Evolutionary conservation across 1,139 yeast genomes (phyloP).

Genomic region (Saccharomyces hybrid): DNA sequence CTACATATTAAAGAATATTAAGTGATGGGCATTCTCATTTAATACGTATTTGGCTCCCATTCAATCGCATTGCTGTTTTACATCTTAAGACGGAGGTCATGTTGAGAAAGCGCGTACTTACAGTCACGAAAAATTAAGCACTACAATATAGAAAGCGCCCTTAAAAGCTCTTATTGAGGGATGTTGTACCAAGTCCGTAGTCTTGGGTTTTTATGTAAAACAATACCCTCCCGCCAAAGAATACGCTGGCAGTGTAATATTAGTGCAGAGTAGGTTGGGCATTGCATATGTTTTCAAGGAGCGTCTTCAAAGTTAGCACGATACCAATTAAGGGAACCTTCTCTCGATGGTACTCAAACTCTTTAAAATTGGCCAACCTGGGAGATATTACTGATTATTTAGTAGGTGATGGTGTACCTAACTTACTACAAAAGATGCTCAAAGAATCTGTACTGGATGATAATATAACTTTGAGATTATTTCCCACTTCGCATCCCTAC

Average conservation of each 20-base stretch:
- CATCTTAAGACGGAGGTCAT: too few species aligned
- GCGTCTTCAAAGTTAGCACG: not conserved
- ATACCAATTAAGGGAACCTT: not conserved
- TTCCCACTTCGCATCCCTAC: conserved; percentile 55
- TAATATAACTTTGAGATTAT: conserved; percentile 49
- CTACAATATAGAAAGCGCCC: not conserved
- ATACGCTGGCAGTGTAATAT: not conserved
- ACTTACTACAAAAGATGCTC: conserved; percentile 42
- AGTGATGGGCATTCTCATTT: too few species aligned
- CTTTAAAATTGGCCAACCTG: conserved; percentile 40
- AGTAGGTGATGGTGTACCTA: conserved; percentile 44
- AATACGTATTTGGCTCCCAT: too few species aligned
- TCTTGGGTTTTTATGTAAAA: not conserved
- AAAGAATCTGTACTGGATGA: conserved; percentile 44
- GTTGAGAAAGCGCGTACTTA: not conserved
- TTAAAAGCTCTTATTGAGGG: not conserved
- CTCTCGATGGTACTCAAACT: not conserved
- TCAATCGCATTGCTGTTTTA: not conserved
- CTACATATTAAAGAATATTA: too few species aligned
- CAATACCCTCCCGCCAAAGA: not conserved
- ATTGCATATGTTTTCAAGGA: not conserved
- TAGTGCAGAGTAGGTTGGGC: not conserved
- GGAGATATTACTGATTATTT: conserved; percentile 52
- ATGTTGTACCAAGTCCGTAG: not conserved
- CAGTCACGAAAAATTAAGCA: not conserved